These are phyloP conservation scores for Toxoplasma gondii DNA, from an alignment of 169 alveolate species.

Conservation along the genomic window DNA sequence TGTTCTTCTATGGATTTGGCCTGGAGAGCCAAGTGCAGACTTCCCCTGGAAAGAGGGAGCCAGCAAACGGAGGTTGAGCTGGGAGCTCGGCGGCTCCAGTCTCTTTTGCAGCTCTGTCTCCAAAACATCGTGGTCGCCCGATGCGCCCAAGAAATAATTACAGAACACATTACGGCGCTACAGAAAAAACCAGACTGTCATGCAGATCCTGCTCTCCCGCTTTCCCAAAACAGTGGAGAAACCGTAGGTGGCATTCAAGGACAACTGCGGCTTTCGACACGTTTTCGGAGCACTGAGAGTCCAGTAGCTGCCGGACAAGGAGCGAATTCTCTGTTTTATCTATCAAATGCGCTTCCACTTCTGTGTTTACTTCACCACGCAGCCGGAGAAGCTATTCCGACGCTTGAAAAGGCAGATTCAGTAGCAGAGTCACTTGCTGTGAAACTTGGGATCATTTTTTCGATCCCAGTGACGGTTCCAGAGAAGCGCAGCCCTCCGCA, in stretches of 20 bases:
- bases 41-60: not conserved
- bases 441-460: not conserved
- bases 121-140: not conserved
- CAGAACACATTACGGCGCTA: not conserved
- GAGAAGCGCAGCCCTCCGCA: not conserved
- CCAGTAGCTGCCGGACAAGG: not conserved
- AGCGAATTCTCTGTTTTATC: not conserved
- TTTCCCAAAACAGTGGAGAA: not conserved
- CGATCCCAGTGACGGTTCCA: not conserved
- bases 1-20: constrained; percentile 7
- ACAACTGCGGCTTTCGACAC: not conserved
- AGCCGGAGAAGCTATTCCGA: not conserved
- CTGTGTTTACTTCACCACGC: not conserved
- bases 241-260: not conserved
- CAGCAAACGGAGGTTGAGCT: not conserved
- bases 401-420: not conserved
- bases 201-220: not conserved
- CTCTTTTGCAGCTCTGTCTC: not conserved
- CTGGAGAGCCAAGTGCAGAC: not conserved
- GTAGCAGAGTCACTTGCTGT: not conserved
- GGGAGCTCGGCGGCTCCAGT: constrained; percentile 2
- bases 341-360: not conserved
- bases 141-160: not conserved
- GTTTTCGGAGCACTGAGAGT: not conserved
- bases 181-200: not conserved